phyloP scores from a whole-genome alignment of 805 yeast species.

The Gaillardinia entomophila region DNA sequence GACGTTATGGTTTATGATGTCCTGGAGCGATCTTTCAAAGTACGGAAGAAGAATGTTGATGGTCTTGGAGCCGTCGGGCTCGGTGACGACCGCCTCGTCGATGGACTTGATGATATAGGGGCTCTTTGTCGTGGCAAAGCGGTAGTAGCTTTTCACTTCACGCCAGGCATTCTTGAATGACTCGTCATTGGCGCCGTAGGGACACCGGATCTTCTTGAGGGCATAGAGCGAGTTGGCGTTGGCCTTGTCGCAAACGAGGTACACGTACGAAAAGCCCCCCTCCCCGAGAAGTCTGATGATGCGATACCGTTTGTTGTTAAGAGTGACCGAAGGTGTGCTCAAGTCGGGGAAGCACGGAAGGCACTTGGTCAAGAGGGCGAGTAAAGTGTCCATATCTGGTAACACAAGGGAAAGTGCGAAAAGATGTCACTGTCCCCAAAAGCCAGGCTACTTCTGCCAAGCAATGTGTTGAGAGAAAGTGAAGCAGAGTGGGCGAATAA shows the following conservation, averaged over 20 bases:
- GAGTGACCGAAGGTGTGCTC: conserved; percentile 49
- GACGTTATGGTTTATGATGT: conserved; percentile 60
- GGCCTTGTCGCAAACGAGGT: conserved; percentile 53
- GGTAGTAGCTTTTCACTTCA: conserved; percentile 71
- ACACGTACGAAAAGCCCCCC: conserved; percentile 85
- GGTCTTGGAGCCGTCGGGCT: conserved; percentile 72
- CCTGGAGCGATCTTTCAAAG: conserved; percentile 70
- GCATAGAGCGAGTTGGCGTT: conserved; percentile 53
- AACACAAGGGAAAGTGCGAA: no score
- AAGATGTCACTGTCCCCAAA: no score
- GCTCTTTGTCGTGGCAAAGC: conserved; percentile 48
- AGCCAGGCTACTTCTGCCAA: no score
- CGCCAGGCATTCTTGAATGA: conserved; percentile 55
- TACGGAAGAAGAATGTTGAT: conserved; percentile 78
- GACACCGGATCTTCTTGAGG: conserved; percentile 80
- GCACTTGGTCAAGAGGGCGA: conserved; percentile 22
- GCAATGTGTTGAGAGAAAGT: no score
- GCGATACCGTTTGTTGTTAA: conserved; percentile 58
- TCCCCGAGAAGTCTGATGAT: conserved; percentile 77
- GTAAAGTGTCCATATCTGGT: conserved; percentile 15
- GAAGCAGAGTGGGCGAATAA: no score
- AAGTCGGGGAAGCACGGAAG: conserved; percentile 41
- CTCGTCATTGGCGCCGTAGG: conserved; percentile 76
- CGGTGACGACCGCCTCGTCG: conserved; percentile 69
- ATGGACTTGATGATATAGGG: conserved; percentile 65